phyloP scores from a whole-genome alignment of 2,329 filamentous ascomycete genomes.

The Allantophomopsis lycopodina region DNA sequence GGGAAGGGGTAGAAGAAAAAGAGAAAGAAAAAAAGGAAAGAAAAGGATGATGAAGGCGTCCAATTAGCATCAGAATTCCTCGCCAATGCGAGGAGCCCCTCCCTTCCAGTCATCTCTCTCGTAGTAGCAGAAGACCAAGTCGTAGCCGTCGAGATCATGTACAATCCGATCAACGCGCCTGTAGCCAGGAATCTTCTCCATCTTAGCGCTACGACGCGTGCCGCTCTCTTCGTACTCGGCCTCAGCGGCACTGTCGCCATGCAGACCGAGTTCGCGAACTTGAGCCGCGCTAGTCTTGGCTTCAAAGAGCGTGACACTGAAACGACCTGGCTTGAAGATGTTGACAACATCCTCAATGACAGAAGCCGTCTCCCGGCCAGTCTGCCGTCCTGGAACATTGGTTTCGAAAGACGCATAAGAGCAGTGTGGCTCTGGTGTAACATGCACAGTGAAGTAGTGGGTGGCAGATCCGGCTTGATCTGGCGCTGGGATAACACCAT shows the following conservation, averaged over 20 bases:
- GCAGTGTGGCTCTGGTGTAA: slow-evolving; percentile 92
- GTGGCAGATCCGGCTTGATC: slow-evolving; percentile 31
- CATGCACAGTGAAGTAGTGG: slow-evolving; percentile 97
- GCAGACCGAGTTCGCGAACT: slow-evolving; percentile 11
- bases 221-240: slow-evolving; percentile 26
- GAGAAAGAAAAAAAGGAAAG: too few species aligned
- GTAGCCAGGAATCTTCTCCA: slow-evolving; percentile 73
- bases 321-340: slow-evolving; percentile 96
- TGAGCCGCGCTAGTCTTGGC: slow-evolving; percentile 45
- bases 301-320: slow-evolving; percentile 94
- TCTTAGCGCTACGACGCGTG: slow-evolving; percentile 29
- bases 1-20: too few species aligned
- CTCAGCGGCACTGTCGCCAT: slow-evolving; percentile 19
- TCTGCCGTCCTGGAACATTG: slow-evolving; percentile 84
- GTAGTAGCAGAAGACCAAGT: slow-evolving; percentile 92
- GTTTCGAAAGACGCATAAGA: slow-evolving; percentile 98
- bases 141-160: slow-evolving; percentile 94
- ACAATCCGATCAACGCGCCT: slow-evolving; percentile 86
- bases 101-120: slow-evolving; percentile 66
- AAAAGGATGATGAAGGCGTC: too few species aligned
- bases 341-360: slow-evolving; percentile 87
- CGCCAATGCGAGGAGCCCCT: slow-evolving; percentile 16
- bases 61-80: slow-evolving; percentile 6
- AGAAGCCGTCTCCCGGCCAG: slow-evolving; percentile 75
- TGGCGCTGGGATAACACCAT: slow-evolving; percentile 80